These are phyloP conservation scores for Fusarium udum DNA, from an alignment of 2,329 filamentous ascomycete genomes.

Conservation along the genomic window DNA sequence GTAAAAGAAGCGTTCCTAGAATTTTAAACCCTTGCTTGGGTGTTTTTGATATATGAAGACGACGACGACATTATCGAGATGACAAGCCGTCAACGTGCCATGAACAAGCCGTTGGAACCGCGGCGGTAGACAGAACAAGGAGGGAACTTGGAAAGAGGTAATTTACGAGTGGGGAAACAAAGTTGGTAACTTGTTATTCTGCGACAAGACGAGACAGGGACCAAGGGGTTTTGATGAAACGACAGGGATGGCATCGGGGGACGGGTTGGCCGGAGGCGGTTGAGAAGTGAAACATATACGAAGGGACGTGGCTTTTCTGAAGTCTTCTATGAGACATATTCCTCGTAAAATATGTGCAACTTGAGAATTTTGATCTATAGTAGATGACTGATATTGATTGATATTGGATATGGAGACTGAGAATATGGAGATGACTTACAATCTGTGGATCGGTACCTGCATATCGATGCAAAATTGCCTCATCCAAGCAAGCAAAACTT, in stretches of 20 bases:
- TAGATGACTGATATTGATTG: background rate
- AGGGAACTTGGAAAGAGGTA: background rate
- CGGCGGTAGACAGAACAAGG: background rate
- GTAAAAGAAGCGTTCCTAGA: background rate
- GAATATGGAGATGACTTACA: background rate
- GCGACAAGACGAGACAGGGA: conserved; percentile 29
- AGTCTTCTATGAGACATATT: background rate
- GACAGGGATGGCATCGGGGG: conserved; percentile 13
- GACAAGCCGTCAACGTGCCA: conserved; percentile 3
- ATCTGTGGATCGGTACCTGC: conserved; percentile 15
- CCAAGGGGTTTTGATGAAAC: conserved; percentile 30
- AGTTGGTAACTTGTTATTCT: conserved; percentile 29
- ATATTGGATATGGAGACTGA: background rate
- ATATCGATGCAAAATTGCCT: conserved; percentile 8
- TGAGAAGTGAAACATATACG: conserved; percentile 22
- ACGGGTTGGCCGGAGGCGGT: conserved; percentile 18
- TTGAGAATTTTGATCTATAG: background rate
- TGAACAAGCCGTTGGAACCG: conserved; percentile 1
- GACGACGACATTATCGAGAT: background rate
- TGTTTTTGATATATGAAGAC: conserved; percentile 27
- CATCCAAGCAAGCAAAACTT: background rate
- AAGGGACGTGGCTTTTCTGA: background rate
- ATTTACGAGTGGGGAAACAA: conserved; percentile 17
- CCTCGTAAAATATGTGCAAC: background rate
- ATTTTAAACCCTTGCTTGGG: conserved; percentile 17